Evolutionary conservation across 192 early-diverging fungal species (phyloP), one percentile per base, ranked within the genome.

Genomic region (Gryganskiella cystojenkinii): DNA sequence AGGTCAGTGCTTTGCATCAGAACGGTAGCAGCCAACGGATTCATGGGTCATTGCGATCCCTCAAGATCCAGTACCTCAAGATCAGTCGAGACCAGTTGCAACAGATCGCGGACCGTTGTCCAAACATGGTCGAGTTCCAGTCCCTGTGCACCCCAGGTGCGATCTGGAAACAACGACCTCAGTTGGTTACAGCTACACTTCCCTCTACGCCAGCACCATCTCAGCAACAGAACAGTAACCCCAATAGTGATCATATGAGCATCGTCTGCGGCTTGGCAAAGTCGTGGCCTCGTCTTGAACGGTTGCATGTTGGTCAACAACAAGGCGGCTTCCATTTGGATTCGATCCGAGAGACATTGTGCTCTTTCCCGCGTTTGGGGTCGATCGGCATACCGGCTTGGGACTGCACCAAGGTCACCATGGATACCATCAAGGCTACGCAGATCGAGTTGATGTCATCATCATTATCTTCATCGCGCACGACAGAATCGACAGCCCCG

Each of bases 31-130:
- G 30, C 3, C 25, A 20, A 6, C 24, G 2, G n/a, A 56, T 22
- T n/a, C 72, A 76, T 27, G 15, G 7, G 19, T 17, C 31, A 0
- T 50, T 78, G n/a, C 11, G 20, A 31, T 69, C 61, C 1, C 58
- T 78, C 30, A 78, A 57, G 33, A 69, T 78, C 45, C 74, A 78
- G 30, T 60, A 78, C 33, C 49, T 78, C 27, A 78, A 69, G 22
- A 69, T 78, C 40, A 64, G 61, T 43, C 60, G 58, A 28, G 34
- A 64, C 30, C 54, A 78, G 4, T 49, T 78, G 30, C 59, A 64
- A 15, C 13, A 53, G 13, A 60, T 78, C 8, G 61, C 47, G 0
- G 55, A 44, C 0, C 60, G 74, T 10, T 78, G 74, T 50, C 74
- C 74, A 0, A 78, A 69, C 28, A 31, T 78, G 47, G 27, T 59